These are phyloP conservation scores for Phytophthora pini DNA, from an alignment of 352 stramenopile species.

Conservation along the genomic window DNA sequence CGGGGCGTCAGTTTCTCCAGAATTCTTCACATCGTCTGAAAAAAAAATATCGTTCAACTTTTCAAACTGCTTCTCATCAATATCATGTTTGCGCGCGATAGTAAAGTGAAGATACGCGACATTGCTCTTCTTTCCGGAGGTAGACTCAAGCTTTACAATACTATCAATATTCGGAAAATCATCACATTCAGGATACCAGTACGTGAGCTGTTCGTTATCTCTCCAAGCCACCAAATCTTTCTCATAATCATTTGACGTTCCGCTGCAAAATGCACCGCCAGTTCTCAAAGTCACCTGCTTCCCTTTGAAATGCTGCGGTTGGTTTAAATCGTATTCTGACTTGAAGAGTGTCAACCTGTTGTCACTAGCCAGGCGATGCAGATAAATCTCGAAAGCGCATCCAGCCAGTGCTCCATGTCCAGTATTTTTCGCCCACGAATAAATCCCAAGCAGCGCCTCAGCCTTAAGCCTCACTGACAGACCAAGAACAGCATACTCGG, in stretches of 20 bases:
- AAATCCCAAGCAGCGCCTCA: neutral
- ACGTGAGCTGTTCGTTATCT: neutral
- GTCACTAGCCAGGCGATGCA: slow-evolving; percentile 10
- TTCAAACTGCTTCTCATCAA: neutral
- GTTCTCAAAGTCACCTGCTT: too few species aligned
- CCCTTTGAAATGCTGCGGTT: too few species aligned
- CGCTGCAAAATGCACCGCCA: too few species aligned
- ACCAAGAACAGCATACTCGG: slow-evolving; percentile 16
- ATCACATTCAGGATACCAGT: neutral
- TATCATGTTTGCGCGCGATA: neutral
- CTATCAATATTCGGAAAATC: neutral
- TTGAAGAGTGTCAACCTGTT: slow-evolving; percentile 17
- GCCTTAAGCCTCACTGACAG: slow-evolving; percentile 5
- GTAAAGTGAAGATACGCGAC: neutral
- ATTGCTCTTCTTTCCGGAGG: neutral
- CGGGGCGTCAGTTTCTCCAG: neutral
- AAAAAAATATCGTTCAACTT: neutral
- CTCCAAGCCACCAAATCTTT: neutral
- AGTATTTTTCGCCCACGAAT: neutral
- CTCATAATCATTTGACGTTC: too few species aligned
- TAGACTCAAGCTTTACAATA: neutral
- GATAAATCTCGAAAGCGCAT: slow-evolving; percentile 1
- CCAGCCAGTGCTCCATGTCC: neutral
- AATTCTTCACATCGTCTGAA: neutral
- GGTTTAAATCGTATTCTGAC: slow-evolving; percentile 12